Conservation (phyloP, 2,329 filamentous ascomycete genomes). For the Trichocomaceae sp. region DNA sequence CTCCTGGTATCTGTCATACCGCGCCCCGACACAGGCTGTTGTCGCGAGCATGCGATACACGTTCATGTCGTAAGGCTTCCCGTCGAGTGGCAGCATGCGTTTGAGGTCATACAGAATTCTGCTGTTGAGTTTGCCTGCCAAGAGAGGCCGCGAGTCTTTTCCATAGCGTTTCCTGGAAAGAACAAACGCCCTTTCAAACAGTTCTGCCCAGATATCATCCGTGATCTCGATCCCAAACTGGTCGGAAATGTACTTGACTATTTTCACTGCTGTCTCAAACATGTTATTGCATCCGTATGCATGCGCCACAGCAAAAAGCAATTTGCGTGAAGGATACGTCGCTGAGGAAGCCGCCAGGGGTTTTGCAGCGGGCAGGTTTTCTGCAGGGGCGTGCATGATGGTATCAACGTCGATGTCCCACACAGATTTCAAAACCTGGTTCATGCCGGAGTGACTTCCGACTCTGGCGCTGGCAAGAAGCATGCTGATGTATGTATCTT, state of each 20-base stretch:
- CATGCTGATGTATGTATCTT: slow-evolving; percentile 48
- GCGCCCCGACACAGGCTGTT: slow-evolving; percentile 17
- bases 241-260: slow-evolving; percentile 58
- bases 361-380: slow-evolving; percentile 27
- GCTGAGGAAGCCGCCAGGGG: slow-evolving; percentile 45
- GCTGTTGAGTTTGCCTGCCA: slow-evolving; percentile 31
- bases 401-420: slow-evolving; percentile 50
- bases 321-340: slow-evolving; percentile 50
- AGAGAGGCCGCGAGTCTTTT: slow-evolving; percentile 21
- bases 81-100: slow-evolving; percentile 57
- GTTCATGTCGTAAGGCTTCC: slow-evolving; percentile 50
- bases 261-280: slow-evolving; percentile 51
- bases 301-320: slow-evolving; percentile 63
- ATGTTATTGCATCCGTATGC: slow-evolving; percentile 61
- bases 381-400: slow-evolving; percentile 31
- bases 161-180: slow-evolving; percentile 41
- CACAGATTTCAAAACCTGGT: slow-evolving; percentile 44
- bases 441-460: slow-evolving; percentile 43
- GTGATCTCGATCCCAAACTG: slow-evolving; percentile 55
- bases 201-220: slow-evolving; percentile 54
- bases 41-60: slow-evolving; percentile 43
- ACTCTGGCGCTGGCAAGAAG: slow-evolving; percentile 49
- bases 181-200: slow-evolving; percentile 63
- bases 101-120: slow-evolving; percentile 50
- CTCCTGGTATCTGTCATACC: slow-evolving; percentile 19